Base-by-base conservation (phyloP, 371 early-diverging fungal species). In the Zancudomyces culisetae region DNA sequence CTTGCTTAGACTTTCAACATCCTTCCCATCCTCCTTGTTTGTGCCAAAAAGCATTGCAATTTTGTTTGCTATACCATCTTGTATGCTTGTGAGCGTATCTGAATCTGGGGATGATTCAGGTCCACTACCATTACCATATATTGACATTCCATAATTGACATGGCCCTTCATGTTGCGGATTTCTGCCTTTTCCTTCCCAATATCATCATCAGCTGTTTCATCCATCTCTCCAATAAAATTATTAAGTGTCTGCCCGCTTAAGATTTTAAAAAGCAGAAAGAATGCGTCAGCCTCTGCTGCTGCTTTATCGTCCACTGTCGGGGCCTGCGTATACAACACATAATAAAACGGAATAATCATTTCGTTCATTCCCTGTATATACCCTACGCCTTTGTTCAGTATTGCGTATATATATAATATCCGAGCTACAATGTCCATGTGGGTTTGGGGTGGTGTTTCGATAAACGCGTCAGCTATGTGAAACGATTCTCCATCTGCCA, bases 361-460 rank as follows among this genome's bases (percentile, higher is more conserved):
- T 57, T 88, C 84, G 58, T 87, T 88, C 90, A 90, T 88, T 41
- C 90, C 87, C 61, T 90, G 90, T 13, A 86, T 81, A 60, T 90
- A 90, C 0, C 86, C 83, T 3, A 85, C 78, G 4, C 90, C 88
- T 1, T 82, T 82, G 56, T 88, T 90, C 30, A 88, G 60, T 55
- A 82, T 81, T 18, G 86, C 83, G 62, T 81, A 86, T 24, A 88
- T 78, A 58, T 80, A 87, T 41, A 90, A 56, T 18, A 90, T 75
- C 10, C 90, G 71, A 56, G 82, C 85, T 50, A 87, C 76, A 0
- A 78, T 85, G 53, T 87, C 87, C 79, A 83, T 85, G 55, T 89
- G 89, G 55, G 79, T 66, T 58, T 83, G 83, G 52, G 70, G 71
- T 0, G 64, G 30, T n/a, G 50, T 49, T 12, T 19, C 20, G 53